Percentiles rank a stretch among this genome's conserved stretches.
These are phyloP conservation scores for Wickerhamomyces subpelliculosus DNA, from an alignment of 805 yeast species.

Conservation along the genomic window DNA sequence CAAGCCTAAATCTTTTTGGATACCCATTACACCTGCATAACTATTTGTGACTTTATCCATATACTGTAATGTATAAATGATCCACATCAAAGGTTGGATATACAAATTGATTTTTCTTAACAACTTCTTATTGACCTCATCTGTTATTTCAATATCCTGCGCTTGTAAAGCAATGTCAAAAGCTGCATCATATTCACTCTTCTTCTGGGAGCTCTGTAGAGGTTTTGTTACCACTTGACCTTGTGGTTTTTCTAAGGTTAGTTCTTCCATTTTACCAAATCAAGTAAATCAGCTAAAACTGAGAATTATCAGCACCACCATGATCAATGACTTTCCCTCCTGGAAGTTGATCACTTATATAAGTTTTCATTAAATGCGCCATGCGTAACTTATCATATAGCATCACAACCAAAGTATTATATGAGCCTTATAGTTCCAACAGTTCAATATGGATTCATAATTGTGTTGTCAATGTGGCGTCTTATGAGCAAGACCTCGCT, in stretches of 20 bases:
- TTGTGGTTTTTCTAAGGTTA: not conserved
- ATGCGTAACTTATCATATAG: no score
- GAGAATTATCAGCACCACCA: no score
- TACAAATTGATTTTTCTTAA: constrained; percentile 44
- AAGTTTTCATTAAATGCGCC: no score
- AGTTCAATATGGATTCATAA: no score
- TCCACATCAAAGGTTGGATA: constrained; percentile 43
- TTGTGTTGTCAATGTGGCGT: no score
- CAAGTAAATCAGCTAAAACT: no score
- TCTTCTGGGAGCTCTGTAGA: not conserved
- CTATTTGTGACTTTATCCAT: constrained; percentile 54
- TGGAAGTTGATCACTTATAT: no score
- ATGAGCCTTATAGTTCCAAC: no score
- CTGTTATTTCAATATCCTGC: constrained; percentile 23
- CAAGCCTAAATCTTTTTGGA: constrained; percentile 39
- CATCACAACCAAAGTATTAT: no score
- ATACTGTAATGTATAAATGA: constrained; percentile 44
- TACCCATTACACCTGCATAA: constrained; percentile 48
- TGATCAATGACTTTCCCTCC: no score
- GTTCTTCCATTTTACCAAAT: not conserved
- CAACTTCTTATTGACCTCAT: constrained; percentile 27
- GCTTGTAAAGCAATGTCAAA: constrained; percentile 32
- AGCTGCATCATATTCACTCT: constrained; percentile 34
- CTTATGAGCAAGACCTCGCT: no score
- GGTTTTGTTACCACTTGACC: not conserved